A percentile compares a stretch with the other conserved stretches of the same genome.
phyloP scores from a whole-genome alignment of 768 basidiomycete species.

The Xerocomellus chrysenteron region DNA sequence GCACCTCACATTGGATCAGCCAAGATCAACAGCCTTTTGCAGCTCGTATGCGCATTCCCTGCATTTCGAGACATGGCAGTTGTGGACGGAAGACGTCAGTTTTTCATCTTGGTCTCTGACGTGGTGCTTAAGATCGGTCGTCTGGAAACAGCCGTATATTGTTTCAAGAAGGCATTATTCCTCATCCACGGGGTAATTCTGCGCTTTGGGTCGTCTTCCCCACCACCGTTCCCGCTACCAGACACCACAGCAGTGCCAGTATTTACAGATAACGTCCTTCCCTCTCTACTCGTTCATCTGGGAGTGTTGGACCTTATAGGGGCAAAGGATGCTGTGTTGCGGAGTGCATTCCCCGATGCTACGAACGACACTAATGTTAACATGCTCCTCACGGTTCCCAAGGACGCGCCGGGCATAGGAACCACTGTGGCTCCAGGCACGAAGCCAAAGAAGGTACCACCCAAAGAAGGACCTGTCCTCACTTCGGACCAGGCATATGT shows the following conservation, averaged over 20 bases:
- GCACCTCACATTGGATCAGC: background rate
- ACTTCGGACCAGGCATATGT: slow-evolving; percentile 63
- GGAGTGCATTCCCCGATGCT: slow-evolving; percentile 49
- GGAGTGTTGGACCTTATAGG: slow-evolving; percentile 68
- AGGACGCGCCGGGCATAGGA: slow-evolving; percentile 8
- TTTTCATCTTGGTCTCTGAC: slow-evolving; percentile 6
- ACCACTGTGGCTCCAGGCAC: slow-evolving; percentile 8
- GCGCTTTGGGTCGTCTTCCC: slow-evolving; percentile 59
- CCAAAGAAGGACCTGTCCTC: slow-evolving; percentile 53
- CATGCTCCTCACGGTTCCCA: slow-evolving; percentile 38
- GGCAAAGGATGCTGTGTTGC: slow-evolving; percentile 40
- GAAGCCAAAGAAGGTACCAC: slow-evolving; percentile 20
- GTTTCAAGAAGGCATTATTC: slow-evolving; percentile 89
- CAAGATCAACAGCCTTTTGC: slow-evolving; percentile 9
- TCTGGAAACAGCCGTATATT: slow-evolving; percentile 62
- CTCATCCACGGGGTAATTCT: slow-evolving; percentile 66
- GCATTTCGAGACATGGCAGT: slow-evolving; percentile 77
- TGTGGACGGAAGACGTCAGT: slow-evolving; percentile 61
- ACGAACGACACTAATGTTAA: slow-evolving; percentile 38
- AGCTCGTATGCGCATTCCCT: slow-evolving; percentile 78
- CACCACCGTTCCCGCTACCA: slow-evolving; percentile 62
- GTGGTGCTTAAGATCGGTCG: background rate
- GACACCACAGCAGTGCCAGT: slow-evolving; percentile 58
- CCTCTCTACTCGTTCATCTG: slow-evolving; percentile 77
- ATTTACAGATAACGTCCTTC: slow-evolving; percentile 81